phyloP scores from a whole-genome alignment of 768 basidiomycete species.

The Tricholoma terreum region DNA sequence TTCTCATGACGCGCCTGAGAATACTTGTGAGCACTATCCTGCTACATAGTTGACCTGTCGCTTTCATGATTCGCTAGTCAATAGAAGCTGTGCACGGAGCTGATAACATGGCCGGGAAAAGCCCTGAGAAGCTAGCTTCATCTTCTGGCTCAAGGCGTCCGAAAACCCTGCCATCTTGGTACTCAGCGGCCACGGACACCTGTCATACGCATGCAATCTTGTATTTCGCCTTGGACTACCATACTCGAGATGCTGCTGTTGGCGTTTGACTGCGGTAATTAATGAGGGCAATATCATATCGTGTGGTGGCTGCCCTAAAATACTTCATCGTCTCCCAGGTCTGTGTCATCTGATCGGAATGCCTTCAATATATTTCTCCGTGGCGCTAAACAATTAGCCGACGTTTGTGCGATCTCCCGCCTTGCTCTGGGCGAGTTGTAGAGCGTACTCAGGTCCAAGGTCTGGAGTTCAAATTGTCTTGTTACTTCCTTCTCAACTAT shows the following conservation, averaged over 20 bases:
- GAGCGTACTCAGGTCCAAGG: slow-evolving; percentile 19
- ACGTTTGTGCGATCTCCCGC: background rate
- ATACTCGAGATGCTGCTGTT: background rate
- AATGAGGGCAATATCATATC: background rate
- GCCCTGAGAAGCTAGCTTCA: too few species aligned
- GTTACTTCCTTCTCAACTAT: slow-evolving; percentile 32
- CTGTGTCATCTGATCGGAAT: slow-evolving; percentile 6
- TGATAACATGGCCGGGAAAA: too few species aligned
- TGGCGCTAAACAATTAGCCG: background rate
- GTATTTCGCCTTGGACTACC: background rate
- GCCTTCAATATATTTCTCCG: slow-evolving; percentile 4
- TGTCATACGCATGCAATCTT: background rate
- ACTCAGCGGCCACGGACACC: background rate
- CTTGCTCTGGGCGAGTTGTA: slow-evolving; percentile 6
- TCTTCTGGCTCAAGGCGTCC: too few species aligned
- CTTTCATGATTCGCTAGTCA: background rate
- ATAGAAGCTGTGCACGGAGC: too few species aligned
- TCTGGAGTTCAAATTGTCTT: slow-evolving; percentile 27
- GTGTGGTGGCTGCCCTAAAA: slow-evolving; percentile 8
- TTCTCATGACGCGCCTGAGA: background rate
- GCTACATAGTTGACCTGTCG: background rate
- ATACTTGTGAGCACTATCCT: background rate
- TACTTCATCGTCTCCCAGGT: slow-evolving; percentile 13
- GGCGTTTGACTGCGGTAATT: background rate
- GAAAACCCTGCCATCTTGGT: too few species aligned